Base-by-base conservation (phyloP, 2,329 filamentous ascomycete species). In the Colletotrichum aenigma region DNA sequence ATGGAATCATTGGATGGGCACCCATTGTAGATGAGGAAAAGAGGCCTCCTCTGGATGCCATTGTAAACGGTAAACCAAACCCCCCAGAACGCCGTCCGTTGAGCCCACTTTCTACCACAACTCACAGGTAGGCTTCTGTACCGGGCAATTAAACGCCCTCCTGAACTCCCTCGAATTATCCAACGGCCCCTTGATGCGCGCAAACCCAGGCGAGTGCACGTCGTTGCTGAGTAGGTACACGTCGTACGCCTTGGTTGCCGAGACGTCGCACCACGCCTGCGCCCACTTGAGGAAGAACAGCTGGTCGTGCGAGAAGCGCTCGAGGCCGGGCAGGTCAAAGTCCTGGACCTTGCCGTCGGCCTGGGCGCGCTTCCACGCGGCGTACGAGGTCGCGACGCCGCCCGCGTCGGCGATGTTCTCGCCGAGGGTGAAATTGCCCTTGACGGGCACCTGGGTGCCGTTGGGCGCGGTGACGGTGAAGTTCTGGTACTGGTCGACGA, bases 341-440 rank as follows among this genome's bases (percentile, higher is more conserved):
- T 76, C 81, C 78, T 87, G 79, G 71, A 89, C 89, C 0, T 89
- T 85, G 18, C 86, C 87, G 38, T 88, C 83, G 3, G 85, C 81
- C 56, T 90, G 88, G 13, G 88, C 87, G 77, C 89, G 89, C 80
- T 91, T 89, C 93, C 93, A 95, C 1, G 93, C 92, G n/a, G 88
- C 85, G 80, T 90, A 94, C 2, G 92, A 87, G 0, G 92, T 90
- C 8, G 88, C 87, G 0, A 95, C 80, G 18, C 93, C 93, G 21
- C 93, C 93, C 1, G 93, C 91, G 81, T 95, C 93, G 1, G 93
- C 93, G 79, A 95, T 93, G 81, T 94, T 94, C 84, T 95, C 93
- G 24, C 90, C 91, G 2, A 94, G 84, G 0, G 93, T 94, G 24
- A 91, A 84, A 28, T 85, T 85, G 13, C 93, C 93, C 73, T 93